Percentiles rank a stretch among this genome's conserved stretches.
phyloP scores from a whole-genome alignment of 306 rosid species.

The Lupinus albus region DNA sequence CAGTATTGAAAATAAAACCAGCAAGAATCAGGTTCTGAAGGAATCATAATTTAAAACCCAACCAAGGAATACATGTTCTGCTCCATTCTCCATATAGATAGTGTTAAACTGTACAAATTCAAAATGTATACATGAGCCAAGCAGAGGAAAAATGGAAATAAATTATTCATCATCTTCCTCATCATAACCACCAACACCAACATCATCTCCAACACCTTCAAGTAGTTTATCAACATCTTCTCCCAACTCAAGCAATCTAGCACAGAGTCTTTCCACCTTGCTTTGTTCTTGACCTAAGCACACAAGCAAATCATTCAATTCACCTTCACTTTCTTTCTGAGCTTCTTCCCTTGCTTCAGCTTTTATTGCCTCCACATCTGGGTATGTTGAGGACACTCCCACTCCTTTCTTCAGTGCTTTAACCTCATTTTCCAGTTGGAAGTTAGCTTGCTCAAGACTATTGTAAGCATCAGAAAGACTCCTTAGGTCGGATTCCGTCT shows the following conservation, averaged over 20 bases:
- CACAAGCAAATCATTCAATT: constrained; percentile 84
- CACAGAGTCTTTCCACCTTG: constrained; percentile 73
- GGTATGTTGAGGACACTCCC: constrained; percentile 34
- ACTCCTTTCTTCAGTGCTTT: constrained; percentile 59
- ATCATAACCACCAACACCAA: constrained; percentile 62
- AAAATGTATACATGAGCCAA: constrained; percentile 34
- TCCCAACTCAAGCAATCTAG: constrained; percentile 85
- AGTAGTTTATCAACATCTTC: constrained; percentile 83
- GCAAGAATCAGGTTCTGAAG: not conserved
- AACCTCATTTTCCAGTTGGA: constrained; percentile 73
- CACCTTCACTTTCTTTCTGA: constrained; percentile 90
- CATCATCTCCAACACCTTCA: constrained; percentile 85
- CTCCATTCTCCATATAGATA: constrained; percentile 30
- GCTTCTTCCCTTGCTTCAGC: constrained; percentile 98
- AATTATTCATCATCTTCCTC: constrained; percentile 32
- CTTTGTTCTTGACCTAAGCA: constrained; percentile 99
- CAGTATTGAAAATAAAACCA: constrained; percentile 9
- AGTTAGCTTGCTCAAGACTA: constrained; percentile 85
- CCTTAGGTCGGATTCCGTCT: constrained; percentile 87
- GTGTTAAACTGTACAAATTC: constrained; percentile 51
- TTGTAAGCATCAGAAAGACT: constrained; percentile 93
- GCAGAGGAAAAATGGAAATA: not conserved
- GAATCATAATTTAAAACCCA: constrained; percentile 39
- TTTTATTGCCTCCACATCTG: constrained; percentile 74
- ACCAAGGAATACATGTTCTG: constrained; percentile 31